These are phyloP conservation scores for Tuber indicum DNA, from an alignment of 495 filamentous ascomycete genomes.

Conservation along the genomic window DNA sequence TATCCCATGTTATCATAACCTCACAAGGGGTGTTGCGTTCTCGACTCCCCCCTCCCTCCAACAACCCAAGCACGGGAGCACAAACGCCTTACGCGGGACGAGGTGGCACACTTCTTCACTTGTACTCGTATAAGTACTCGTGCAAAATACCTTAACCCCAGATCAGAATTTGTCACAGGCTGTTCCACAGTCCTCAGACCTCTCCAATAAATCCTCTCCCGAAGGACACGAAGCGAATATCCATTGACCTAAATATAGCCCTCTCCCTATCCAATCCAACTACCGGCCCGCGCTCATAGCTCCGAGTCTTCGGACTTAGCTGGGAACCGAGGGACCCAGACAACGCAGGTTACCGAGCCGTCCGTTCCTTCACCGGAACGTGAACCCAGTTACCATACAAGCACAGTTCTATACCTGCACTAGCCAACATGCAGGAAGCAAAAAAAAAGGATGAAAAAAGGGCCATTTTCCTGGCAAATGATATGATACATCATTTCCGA, in stretches of 20 bases:
- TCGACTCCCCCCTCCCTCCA: background rate
- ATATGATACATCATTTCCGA: constrained; percentile 2
- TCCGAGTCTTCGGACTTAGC: background rate
- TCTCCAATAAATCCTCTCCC: background rate
- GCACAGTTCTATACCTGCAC: background rate
- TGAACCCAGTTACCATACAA: background rate
- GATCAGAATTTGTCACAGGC: background rate
- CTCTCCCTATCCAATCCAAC: background rate
- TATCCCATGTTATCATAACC: constrained; percentile 1
- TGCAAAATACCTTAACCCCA: background rate
- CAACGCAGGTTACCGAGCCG: constrained; percentile 1
- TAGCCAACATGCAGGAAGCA: background rate
- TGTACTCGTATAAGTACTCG: background rate
- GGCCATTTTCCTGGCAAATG: background rate
- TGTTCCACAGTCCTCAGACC: background rate
- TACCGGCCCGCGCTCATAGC: constrained; percentile 1
- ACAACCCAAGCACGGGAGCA: background rate
- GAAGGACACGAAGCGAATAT: background rate
- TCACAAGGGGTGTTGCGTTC: background rate
- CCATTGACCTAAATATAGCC: background rate
- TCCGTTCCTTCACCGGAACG: background rate
- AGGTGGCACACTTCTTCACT: background rate
- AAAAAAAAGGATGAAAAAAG: background rate
- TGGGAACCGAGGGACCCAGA: background rate
- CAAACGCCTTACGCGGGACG: constrained; percentile 1